Evolutionary conservation across 371 early-diverging fungal species (phyloP), one percentile per base, ranked within the genome.

Genomic region (Chytridium lagenaria): DNA sequence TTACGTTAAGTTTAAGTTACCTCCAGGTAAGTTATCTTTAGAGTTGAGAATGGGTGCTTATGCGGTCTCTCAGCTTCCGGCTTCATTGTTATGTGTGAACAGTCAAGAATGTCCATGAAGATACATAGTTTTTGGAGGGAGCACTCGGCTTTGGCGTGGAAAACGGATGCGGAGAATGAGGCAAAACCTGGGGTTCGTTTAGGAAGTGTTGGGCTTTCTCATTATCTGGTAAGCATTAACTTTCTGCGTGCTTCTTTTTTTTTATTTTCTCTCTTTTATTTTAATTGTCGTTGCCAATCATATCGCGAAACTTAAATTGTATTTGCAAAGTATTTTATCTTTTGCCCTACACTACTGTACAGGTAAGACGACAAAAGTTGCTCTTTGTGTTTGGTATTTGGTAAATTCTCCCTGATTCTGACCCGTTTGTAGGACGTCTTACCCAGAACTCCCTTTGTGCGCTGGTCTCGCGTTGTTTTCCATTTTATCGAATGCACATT

Each of bases 11-110:
- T 72, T 64, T 50, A 49, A 72, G 40, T 33, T 70, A 1, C 61
- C 66, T 2, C 64, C 75, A 22, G 74, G 70, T 69, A 63, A 10
- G 64, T 74, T 39, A 7, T 30, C 72, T 23, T 26, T 49, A n/a
- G n/a, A n/a, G n/a, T n/a, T n/a, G n/a, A n/a, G n/a, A n/a, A n/a
- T n/a, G n/a, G n/a, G n/a, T n/a, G n/a, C n/a, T n/a, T n/a, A n/a
- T n/a, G n/a, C n/a, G n/a, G n/a, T n/a, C n/a, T n/a, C n/a, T 5
- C 44, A 74, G 76, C 76, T 15, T 71, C 72, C 5, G 76, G 76
- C 15, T 59, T 72, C 67, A 71, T 75, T 36, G 64, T 75, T 34
- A 72, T 75, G 76, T 67, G 67, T 38, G 76, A 75, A 49, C 68
- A 71, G 36, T 15, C 71, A 1, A 37, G 76, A 2, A 30, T 75